A percentile compares a stretch with the other conserved stretches of the same genome.
phyloP scores from a whole-genome alignment of 495 filamentous ascomycete genomes.

The Annulohypoxylon nitens region DNA sequence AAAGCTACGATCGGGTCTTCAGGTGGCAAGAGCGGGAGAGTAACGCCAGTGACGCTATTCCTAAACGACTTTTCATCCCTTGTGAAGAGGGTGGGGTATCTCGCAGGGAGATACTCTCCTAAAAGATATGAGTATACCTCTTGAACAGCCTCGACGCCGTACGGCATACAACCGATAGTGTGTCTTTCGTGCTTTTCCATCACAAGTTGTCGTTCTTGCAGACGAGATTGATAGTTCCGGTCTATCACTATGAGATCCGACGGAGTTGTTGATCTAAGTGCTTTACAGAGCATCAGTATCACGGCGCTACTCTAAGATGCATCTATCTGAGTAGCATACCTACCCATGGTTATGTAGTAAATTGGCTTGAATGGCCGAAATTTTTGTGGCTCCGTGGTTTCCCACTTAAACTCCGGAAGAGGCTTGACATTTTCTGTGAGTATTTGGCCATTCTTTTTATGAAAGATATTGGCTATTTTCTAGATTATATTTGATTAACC shows the following conservation, averaged over 20 bases:
- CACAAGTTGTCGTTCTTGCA: constrained; percentile 65
- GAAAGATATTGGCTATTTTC: background rate
- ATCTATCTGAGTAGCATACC: constrained; percentile 5
- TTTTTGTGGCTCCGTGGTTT: constrained; percentile 68
- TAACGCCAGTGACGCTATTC: constrained; percentile 62
- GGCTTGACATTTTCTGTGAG: constrained; percentile 57
- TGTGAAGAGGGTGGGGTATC: constrained; percentile 75
- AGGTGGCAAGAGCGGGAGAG: constrained; percentile 57
- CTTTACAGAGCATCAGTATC: constrained; percentile 35
- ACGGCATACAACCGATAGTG: constrained; percentile 60
- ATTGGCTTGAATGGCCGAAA: constrained; percentile 78
- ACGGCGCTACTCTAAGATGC: background rate
- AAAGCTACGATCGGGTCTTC: constrained; percentile 55
- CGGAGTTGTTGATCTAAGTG: constrained; percentile 63
- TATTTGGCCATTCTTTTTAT: background rate
- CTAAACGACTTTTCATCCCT: constrained; percentile 49
- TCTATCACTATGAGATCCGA: constrained; percentile 77
- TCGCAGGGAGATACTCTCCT: constrained; percentile 71
- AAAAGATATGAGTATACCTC: constrained; percentile 78
- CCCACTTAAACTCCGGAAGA: constrained; percentile 71
- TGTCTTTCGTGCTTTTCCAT: constrained; percentile 63
- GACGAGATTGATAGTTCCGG: constrained; percentile 70
- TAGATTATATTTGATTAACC: background rate
- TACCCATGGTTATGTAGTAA: constrained; percentile 82
- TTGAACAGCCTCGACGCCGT: constrained; percentile 62